Conservation (phyloP, 1,284 basidiomycete genomes). For the Tilletia setariae region DNA sequence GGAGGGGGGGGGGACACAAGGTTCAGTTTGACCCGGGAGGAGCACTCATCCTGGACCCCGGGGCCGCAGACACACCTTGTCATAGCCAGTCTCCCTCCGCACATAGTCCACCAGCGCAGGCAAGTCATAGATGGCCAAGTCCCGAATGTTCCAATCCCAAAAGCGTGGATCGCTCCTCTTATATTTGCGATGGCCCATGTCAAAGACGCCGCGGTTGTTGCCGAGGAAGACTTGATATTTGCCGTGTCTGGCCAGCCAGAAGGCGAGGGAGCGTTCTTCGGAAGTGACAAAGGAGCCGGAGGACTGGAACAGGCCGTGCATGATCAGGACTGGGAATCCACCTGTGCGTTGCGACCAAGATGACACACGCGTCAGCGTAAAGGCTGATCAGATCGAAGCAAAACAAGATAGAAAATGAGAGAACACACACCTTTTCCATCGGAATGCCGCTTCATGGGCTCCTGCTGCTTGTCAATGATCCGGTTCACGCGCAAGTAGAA, state of each 20-base stretch:
- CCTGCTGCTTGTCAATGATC: constrained; percentile 59
- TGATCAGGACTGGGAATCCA: constrained; percentile 64
- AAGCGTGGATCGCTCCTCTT: constrained; percentile 62
- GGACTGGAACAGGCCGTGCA: constrained; percentile 66
- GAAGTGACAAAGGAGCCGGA: constrained; percentile 66
- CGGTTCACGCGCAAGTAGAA: constrained; percentile 62
- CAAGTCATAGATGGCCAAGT: constrained; percentile 64
- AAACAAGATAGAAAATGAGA: background rate
- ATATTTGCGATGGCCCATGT: constrained; percentile 63
- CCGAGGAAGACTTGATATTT: constrained; percentile 65
- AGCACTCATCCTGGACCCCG: background rate
- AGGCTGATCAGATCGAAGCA: background rate
- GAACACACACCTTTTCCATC: constrained; percentile 56
- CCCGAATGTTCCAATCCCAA: constrained; percentile 67
- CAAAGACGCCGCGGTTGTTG: constrained; percentile 64
- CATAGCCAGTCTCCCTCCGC: constrained; percentile 61
- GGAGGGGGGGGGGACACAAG: too few relatives aligned
- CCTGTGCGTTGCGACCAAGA: too few relatives aligned
- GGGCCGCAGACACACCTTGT: constrained; percentile 56
- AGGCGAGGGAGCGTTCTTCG: constrained; percentile 64
- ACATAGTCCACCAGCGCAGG: constrained; percentile 65
- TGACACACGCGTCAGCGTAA: too few relatives aligned
- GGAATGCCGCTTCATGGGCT: constrained; percentile 44
- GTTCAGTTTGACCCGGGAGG: background rate
- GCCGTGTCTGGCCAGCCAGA: constrained; percentile 63